Evolutionary conservation across 192 early-diverging fungal genomes (phyloP).

Genomic region (Linnemannia schmuckeri): DNA sequence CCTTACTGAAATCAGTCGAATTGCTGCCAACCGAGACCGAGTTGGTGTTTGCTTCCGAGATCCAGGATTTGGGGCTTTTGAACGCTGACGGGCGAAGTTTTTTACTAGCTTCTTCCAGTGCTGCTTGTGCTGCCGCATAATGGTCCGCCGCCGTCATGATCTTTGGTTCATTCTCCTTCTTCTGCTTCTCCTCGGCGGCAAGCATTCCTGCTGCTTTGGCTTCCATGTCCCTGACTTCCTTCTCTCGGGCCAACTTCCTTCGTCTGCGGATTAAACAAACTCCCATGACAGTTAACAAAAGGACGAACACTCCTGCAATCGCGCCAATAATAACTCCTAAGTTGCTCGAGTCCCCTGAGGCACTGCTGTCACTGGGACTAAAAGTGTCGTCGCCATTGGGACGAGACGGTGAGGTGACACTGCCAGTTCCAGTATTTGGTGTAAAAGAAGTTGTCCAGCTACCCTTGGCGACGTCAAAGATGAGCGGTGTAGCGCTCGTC

Average conservation of each 20-base stretch:
- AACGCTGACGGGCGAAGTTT: background rate
- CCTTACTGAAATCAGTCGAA: background rate
- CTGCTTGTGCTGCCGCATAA: background rate
- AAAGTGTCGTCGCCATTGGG: background rate
- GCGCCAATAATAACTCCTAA: background rate
- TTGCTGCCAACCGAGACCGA: background rate
- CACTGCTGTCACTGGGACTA: background rate
- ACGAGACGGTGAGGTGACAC: background rate
- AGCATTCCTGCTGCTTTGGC: background rate
- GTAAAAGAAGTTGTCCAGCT: background rate
- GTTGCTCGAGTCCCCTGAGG: background rate
- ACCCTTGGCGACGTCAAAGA: constrained; percentile 10
- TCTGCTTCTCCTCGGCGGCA: background rate
- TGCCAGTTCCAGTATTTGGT: background rate
- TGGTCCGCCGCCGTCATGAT: background rate
- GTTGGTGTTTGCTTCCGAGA: background rate
- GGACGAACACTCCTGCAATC: background rate
- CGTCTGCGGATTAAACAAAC: background rate
- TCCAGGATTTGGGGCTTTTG: background rate
- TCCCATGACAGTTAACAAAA: background rate
- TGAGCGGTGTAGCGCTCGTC: background rate
- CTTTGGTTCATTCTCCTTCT: background rate
- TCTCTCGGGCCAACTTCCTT: background rate
- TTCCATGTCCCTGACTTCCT: background rate
- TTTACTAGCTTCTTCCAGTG: background rate